phyloP scores from a whole-genome alignment of 768 basidiomycete species.

The Mycena metata region DNA sequence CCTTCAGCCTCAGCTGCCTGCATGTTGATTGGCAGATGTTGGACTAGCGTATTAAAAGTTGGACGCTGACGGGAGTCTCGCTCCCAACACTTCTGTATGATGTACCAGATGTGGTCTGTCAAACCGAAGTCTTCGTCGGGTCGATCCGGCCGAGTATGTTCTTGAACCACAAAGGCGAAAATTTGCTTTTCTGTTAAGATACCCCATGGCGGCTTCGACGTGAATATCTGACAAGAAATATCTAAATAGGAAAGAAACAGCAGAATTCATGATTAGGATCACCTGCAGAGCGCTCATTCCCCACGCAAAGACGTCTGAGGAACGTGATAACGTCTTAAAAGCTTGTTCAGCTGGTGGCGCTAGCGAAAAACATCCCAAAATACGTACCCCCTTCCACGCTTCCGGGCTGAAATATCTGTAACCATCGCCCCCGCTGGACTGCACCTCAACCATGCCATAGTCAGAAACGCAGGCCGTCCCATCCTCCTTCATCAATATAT shows the following conservation, averaged over 20 bases:
- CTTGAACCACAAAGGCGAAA: slow-evolving; percentile 41
- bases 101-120: slow-evolving; percentile 40
- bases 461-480: slow-evolving; percentile 1
- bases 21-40: slow-evolving; percentile 3
- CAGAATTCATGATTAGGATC: neutral
- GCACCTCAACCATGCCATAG: slow-evolving; percentile 6
- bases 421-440: neutral
- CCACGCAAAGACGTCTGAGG: slow-evolving; percentile 46
- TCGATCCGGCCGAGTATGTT: slow-evolving; percentile 44
- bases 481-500: slow-evolving; percentile 2
- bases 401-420: slow-evolving; percentile 41
- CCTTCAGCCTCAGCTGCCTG: too few species aligned
- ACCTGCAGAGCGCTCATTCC: slow-evolving; percentile 45
- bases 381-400: slow-evolving; percentile 46
- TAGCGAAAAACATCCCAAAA: neutral
- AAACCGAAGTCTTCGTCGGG: slow-evolving; percentile 24
- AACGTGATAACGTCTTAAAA: slow-evolving; percentile 37
- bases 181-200: slow-evolving; percentile 43
- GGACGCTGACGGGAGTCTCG: slow-evolving; percentile 41
- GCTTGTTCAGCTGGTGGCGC: neutral
- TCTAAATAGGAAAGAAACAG: neutral
- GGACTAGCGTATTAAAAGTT: slow-evolving; percentile 41
- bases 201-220: slow-evolving; percentile 42
- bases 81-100: slow-evolving; percentile 45
- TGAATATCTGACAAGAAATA: slow-evolving; percentile 39